phyloP scores from a whole-genome alignment of 768 basidiomycete species.

The Boletus edulis region DNA sequence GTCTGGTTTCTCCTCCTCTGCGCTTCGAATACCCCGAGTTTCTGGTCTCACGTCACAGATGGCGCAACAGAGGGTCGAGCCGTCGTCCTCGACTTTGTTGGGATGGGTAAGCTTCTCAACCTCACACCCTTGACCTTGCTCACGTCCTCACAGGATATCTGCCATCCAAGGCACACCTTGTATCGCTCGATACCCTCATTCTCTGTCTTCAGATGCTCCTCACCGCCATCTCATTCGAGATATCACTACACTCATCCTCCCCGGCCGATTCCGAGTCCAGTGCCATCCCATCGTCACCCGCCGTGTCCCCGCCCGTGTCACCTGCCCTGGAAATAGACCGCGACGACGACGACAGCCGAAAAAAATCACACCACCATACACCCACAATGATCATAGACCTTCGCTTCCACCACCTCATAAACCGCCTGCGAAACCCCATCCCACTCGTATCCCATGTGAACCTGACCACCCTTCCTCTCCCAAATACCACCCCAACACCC shows the following conservation, averaged over 20 bases:
- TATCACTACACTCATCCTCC: conserved; percentile 39
- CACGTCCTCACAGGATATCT: conserved; percentile 40
- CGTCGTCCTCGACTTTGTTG: conserved; percentile 76
- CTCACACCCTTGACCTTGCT: conserved; percentile 2
- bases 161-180: conserved; percentile 65
- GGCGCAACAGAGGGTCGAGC: conserved; percentile 56
- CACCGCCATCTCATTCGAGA: conserved; percentile 67
- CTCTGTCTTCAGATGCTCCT: conserved; percentile 64
- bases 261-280: conserved; percentile 42
- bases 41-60: conserved; percentile 60
- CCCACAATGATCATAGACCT: conserved; percentile 62
- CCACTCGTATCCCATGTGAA: conserved; percentile 32
- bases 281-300: conserved; percentile 27
- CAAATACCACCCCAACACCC: conserved; percentile 57
- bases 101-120: conserved; percentile 53
- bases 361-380: conserved; percentile 23
- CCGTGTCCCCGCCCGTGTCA: conserved; percentile 17
- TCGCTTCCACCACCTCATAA: conserved; percentile 49
- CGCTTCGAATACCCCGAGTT: conserved; percentile 52
- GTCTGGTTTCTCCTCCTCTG: conserved; percentile 62
- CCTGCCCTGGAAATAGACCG: conserved; percentile 26
- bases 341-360: conserved; percentile 14
- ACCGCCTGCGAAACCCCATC: conserved; percentile 55
- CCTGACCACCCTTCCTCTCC: conserved; percentile 49
- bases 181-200: conserved; percentile 67